phyloP scores from a whole-genome alignment of 2,329 filamentous ascomycete genomes.

The Cladosporium sphaerospermum region DNA sequence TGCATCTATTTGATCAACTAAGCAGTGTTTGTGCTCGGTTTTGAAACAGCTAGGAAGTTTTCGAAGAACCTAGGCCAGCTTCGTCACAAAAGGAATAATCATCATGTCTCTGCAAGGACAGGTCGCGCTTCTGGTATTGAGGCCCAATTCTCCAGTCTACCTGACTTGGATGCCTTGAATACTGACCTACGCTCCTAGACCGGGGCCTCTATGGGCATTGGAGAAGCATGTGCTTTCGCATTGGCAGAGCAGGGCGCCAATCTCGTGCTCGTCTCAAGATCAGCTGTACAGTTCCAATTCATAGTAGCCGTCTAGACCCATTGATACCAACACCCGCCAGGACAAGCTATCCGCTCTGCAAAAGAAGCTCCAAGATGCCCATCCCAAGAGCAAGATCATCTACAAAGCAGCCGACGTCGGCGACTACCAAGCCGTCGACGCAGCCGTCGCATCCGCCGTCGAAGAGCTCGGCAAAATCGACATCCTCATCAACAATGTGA shows the following conservation, averaged over 20 bases:
- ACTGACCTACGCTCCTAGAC: not conserved
- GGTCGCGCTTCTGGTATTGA: slow-evolving; percentile 2
- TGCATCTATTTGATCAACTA: too few relatives aligned
- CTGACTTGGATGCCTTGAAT: not conserved
- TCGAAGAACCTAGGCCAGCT: too few relatives aligned
- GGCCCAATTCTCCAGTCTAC: too few relatives aligned
- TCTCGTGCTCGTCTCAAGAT: slow-evolving; percentile 3
- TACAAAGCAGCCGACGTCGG: slow-evolving; percentile 29
- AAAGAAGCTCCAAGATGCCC: not conserved
- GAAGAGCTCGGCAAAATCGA: slow-evolving; percentile 36
- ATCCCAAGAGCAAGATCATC: slow-evolving; percentile 18
- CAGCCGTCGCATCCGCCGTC: slow-evolving; percentile 28
- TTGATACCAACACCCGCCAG: not conserved
- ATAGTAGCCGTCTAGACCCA: too few relatives aligned
- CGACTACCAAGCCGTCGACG: slow-evolving; percentile 28
- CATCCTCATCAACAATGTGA: slow-evolving; percentile 42
- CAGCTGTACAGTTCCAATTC: not conserved
- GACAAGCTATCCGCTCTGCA: not conserved
- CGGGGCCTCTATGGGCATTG: slow-evolving; percentile 8
- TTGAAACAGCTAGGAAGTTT: too few relatives aligned
- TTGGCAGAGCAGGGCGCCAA: slow-evolving; percentile 3
- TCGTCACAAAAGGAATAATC: not conserved
- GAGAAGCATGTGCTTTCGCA: slow-evolving; percentile 4
- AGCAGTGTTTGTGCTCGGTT: too few relatives aligned
- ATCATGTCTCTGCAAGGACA: slow-evolving; percentile 6